Base-by-base conservation (phyloP, 2,329 filamentous ascomycete species). In the Fusarium sp. region DNA sequence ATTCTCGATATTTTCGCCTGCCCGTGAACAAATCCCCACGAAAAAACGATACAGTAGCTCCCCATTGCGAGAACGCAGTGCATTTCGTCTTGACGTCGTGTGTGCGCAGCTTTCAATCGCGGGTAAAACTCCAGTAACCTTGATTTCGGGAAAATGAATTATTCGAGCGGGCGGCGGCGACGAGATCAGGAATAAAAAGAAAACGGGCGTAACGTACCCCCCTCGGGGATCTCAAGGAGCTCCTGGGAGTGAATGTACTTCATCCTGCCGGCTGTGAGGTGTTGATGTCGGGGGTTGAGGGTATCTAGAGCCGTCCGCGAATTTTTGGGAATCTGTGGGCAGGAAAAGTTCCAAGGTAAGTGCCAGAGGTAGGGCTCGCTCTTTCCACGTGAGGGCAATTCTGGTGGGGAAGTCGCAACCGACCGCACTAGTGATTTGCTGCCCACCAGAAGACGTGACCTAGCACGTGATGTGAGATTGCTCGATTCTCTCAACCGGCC, bases 211-310 rank as follows among this genome's bases (percentile, higher is more conserved):
- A 78, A 92, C 93, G 87, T 91, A 97, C 94, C 94, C 88, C 94
- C 93, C 85, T 98, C 94, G 82, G 97, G 96, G 86, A 99, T 94
- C 81, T 91, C 90, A 87, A 99, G 89, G 86, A 90, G 88, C 91
- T 99, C 95, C 88, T 95, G 89, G 82, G 94, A 97, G 90, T 98
- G 94, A 88, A 99, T 97, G 93, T 98, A 98, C 90, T 93, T 97
- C 96, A 98, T 98, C 87, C 93, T 98, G 92, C 87, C 86, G 84
- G 83, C 83, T 79, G 81, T 82, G 82, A 81, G 79, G 80, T 80
- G 79, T 80, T 80, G 80, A 81, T 83, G 82, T 79, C 78, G 81
- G 75, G 76, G 75, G 78, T 79, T 80, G 79, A 81, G 79, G 79
- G 79, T 80, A 79, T 80, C 80, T 79, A 71, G 75, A 75, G 73